Evolutionary conservation across 805 yeast genomes (phyloP), one percentile per base, ranked within the genome.

Genomic region (Barnettozyma salicaria): DNA sequence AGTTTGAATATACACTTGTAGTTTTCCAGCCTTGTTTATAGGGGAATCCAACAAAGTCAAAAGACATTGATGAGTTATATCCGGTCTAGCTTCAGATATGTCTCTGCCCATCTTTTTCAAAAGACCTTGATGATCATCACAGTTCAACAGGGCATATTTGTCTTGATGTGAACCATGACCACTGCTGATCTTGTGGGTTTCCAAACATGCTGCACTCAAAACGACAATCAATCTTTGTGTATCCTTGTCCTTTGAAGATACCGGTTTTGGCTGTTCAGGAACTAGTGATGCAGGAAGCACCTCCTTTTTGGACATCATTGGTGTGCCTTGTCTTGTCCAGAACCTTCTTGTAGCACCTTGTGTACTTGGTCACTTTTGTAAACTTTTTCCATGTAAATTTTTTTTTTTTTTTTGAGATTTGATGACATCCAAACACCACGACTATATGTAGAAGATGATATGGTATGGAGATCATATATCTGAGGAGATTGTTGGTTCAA

Each of bases 11-110:
- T 90, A 92, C 11, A 92, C 98, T 63, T 92, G 98, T 49, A 92
- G 72, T 61, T 78, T 86, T 7, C 98, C 98, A 6, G 97, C 97
- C 63, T 92, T 92, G 67, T 92, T 92, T 53, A 92, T 83, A 29
- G 98, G 98, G n/a, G 96, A 86, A 61, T 92, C 98, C 52, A 92
- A 70, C 47, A 92, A 69, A 4, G 98, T 90, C 61, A 92, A 70
- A 28, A 92, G 74, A 70, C 98, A 92, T 64, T 90, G 98, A 59
- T 92, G 98, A 30, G 98, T 92, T 54, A 92, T 92, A 61, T 92
- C 98, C n/a, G 98, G 98, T 61, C 98, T 78, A 7, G 97, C 97
- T 58, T 92, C 98, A 33, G 95, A 86, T 46, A 92, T 90, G 57
- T 92, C 97, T 58, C 97, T 77, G 36, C 95, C 95, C 95, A 90